A percentile compares a stretch with the other conserved stretches of the same genome.
phyloP scores from a whole-genome alignment of 306 rosid genomes.

The Calophaca sinica region DNA sequence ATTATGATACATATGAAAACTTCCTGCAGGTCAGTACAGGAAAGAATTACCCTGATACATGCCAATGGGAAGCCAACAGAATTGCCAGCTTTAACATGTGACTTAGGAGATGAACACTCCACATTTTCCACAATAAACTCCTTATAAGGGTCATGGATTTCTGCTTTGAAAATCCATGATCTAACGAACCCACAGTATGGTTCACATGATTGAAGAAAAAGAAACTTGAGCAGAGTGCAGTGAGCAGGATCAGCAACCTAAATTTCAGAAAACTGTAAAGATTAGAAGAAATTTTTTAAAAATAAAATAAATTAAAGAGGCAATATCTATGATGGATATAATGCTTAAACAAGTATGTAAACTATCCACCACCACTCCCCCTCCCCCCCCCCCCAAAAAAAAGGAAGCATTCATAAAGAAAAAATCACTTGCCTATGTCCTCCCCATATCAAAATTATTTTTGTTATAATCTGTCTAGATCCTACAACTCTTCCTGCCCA shows the following conservation, averaged over 20 bases:
- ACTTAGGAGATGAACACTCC: slow-evolving; percentile 48
- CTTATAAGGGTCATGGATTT: slow-evolving; percentile 84
- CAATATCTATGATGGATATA: not conserved
- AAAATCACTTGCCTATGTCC: not conserved
- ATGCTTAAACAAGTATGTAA: slow-evolving; percentile 19
- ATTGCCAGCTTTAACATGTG: slow-evolving; percentile 50
- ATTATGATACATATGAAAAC: slow-evolving; percentile 38
- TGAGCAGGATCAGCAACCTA: slow-evolving; percentile 98
- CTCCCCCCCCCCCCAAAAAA: not conserved
- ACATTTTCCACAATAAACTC: slow-evolving; percentile 80
- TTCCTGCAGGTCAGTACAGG: slow-evolving; percentile 27
- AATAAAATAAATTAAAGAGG: slow-evolving; percentile 1
- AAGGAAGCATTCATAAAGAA: slow-evolving; percentile 6
- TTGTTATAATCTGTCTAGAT: not conserved
- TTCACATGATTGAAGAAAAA: slow-evolving; percentile 87
- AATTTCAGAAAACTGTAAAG: slow-evolving; percentile 35
- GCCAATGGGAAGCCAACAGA: slow-evolving; percentile 63
- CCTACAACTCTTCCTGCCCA: not conserved
- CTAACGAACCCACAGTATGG: slow-evolving; percentile 91
- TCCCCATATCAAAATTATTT: not conserved
- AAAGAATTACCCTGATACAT: slow-evolving; percentile 70
- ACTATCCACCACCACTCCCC: not conserved
- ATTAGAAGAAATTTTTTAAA: slow-evolving; percentile 19
- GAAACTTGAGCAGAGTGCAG: slow-evolving; percentile 76
- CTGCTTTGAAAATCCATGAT: slow-evolving; percentile 97